Evolutionary conservation across 1,284 basidiomycete species (phyloP).

Genomic region (Cystobasidium sp.): DNA sequence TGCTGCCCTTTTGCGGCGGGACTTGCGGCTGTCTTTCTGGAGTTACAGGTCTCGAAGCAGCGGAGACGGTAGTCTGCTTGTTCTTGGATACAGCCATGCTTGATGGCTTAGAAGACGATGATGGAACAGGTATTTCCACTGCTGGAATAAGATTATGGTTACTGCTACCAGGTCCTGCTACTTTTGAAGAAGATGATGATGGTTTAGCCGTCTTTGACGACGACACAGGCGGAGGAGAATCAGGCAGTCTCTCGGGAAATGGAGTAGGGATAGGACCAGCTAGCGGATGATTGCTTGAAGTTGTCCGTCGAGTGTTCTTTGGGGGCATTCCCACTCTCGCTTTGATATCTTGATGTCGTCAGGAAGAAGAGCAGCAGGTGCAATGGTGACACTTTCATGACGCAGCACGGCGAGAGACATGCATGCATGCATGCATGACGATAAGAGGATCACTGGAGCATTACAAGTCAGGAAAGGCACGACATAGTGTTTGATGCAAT

Average conservation of each 20-base stretch:
- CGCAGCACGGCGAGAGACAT: neutral
- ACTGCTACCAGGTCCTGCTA: too few relatives aligned
- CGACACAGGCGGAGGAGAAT: neutral
- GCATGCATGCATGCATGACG: too few relatives aligned
- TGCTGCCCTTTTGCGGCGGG: constrained; percentile 5
- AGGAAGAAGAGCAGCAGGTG: neutral
- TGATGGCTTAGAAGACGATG: neutral
- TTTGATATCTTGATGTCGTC: neutral
- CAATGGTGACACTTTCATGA: neutral
- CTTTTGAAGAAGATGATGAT: neutral
- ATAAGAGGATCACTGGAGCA: too few relatives aligned
- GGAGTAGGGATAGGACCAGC: constrained; percentile 11
- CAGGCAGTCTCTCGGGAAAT: constrained; percentile 8
- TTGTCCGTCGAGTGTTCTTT: constrained; percentile 20
- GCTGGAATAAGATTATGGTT: too few relatives aligned
- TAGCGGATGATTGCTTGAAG: constrained; percentile 3
- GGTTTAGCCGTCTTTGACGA: neutral
- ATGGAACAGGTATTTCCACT: neutral
- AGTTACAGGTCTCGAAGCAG: constrained; percentile 6
- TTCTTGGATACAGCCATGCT: constrained; percentile 15
- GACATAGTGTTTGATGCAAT: too few relatives aligned
- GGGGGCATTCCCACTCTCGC: neutral
- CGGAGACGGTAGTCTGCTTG: constrained; percentile 27
- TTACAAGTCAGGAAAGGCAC: too few relatives aligned
- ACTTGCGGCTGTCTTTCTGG: constrained; percentile 3